Evolutionary conservation across 768 basidiomycete genomes (phyloP), one percentile per base, ranked within the genome.

Genomic region (Galerina marginata): DNA sequence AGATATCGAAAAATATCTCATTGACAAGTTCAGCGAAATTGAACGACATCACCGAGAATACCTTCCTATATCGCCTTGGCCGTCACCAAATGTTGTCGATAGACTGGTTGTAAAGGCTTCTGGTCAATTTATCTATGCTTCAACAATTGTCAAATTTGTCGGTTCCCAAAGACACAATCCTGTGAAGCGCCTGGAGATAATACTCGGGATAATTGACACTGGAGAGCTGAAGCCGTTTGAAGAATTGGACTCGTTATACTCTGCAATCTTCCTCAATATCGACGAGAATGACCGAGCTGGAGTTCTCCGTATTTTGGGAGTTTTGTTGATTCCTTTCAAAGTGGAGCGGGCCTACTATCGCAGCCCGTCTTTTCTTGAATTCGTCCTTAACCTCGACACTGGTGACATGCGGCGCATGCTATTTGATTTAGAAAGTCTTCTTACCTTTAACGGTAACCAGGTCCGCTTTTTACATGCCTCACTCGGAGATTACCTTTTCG

Each of bases 401-500:
- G 49, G 49, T 2, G 49, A 50, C n/a, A 20, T 50, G 3, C 29
- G n/a, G 12, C 49, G 36, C 14, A n/a, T 33, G 10, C 33, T 50
- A 6, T 11, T 33, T 33, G 36, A 50, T 33, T 37, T 50, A 9
- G 39, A 46, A 39, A 42, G 49, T 42, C 46, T 61, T n/a, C 55
- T 61, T 29, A 37, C 38, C 9, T 29, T 54, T 23, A 44, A 39
- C 48, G 25, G 44, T 40, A 11, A 36, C 20, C 16, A 12, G 2
- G 15, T 54, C 20, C 14, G 25, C 4, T 23, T 36, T 36, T 54
- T 54, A 15, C 49, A 50, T 15, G 25, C 49, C 9, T 50, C 49
- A n/a, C 49, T 50, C 33, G 14, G 29, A 10, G 50, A 52, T 15
- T 52, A 52, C 38, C 50, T 52, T 23, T 52, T 52, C 20, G 50